Base-by-base conservation (phyloP, 768 basidiomycete genomes). In the Boletus patriciae region DNA sequence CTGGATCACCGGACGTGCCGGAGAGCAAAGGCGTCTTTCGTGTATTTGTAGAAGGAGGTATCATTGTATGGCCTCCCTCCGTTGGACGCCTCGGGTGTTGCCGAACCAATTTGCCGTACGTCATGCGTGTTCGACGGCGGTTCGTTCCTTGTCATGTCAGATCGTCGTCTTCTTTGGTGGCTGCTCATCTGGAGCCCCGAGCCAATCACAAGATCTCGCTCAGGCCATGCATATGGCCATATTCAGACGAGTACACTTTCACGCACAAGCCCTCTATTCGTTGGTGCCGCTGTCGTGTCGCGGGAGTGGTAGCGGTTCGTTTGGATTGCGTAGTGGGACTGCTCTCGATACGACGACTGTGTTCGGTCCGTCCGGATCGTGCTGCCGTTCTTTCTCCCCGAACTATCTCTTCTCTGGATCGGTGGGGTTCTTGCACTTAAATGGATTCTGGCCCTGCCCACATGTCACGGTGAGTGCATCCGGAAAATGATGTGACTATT, bases 161-260 rank as follows among this genome's bases (percentile, higher is more conserved):
- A 67, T 67, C 53, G 66, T 55, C 66, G 48, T 31, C 66, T 67
- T 68, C 66, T 47, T 48, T 55, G 50, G 42, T 68, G 64, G 50
- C 55, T 58, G 53, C 52, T 36, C 46, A 1, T 47, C 6, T 38
- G 0, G 33, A 16, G 4, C 25, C 36, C n/a, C 38, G 36, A 45
- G 57, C 50, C 49, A 59, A 66, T 66, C 60, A 41, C n/a, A 33
- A 8, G 41, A 37, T 43, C 10, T 34, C 6, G 12, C 33, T 18
- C 34, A 34, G 21, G n/a, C 9, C 10, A 25, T 13, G 29, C 42
- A 54, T 63, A 57, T 61, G 15, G 23, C 49, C 50, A 54, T 50
- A 58, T 64, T 3, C 37, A 41, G 46, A 34, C 29, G 12, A 34
- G 33, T 12, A 29, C 27, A 1, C 27, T 29, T 10, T 11, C 50